Base-by-base conservation (phyloP, 345 rosid species). In the Citrus australasica region DNA sequence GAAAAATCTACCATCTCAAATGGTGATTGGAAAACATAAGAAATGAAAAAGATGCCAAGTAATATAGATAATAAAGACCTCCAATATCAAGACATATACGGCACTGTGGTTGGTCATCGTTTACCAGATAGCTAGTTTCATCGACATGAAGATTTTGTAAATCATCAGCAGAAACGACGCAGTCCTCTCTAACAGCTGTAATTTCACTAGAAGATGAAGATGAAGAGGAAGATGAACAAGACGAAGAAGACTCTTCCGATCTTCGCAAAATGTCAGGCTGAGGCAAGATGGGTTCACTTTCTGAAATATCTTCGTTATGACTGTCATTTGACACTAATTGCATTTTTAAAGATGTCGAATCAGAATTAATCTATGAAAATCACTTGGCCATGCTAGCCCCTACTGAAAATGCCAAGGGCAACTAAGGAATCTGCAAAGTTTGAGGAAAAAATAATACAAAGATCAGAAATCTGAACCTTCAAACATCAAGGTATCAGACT, bases 61-160 rank as follows among this genome's bases (percentile, higher is more conserved):
- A 64, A 25, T 72, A 74, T 69, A 79, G 61, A 48, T 65, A 63
- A 73, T 68, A 62, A 55, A 73, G 79, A 96, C 99, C 99, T 93
- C 82, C 99, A 79, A 38, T 88, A 82, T 97, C 99, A 79, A 97
- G 94, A 83, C 99, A 97, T 79, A 97, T 97, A 67, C 99, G 94
- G 76, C 99, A 97, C 59, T 89, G 99, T 17, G 90, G 91, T 70
- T 92, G 98, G 76, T 94, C 98, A 38, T 82, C 80, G 83, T 85
- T 86, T 82, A 94, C 92, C 66, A 92, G 87, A 88, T 75, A 88
- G 74, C 88, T 80, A 80, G 88, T 89, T 83, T 91, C 98, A 53
- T 90, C 97, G 9, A 75, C 87, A 76, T 79, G 85, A 78, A 84
- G 76, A 88, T 85, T 86, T 75, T 88, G 88, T 28, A 79, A 83